A percentile compares a stretch with the other conserved stretches of the same genome.
phyloP scores from a whole-genome alignment of 1,139 yeast species.

The Protomyces inundatus region DNA sequence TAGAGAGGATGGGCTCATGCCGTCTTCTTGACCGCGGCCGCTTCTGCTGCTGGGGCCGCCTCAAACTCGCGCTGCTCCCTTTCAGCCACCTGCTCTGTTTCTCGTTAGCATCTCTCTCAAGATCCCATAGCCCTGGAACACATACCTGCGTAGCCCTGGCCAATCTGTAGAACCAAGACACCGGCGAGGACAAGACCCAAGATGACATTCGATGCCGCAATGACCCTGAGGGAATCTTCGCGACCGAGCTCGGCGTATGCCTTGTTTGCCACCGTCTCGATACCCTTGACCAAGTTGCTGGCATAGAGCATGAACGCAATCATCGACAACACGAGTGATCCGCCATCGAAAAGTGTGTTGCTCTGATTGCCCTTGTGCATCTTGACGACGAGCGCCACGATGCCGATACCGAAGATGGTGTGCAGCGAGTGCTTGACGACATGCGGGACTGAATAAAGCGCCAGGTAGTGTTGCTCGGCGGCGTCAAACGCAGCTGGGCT shows the following conservation, averaged over 20 bases:
- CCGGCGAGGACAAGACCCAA: slow-evolving; percentile 67
- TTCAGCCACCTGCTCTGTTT: not conserved
- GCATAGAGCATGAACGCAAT: slow-evolving; percentile 70
- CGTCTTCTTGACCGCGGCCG: no score
- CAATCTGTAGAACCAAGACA: slow-evolving; percentile 74
- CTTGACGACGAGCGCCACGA: slow-evolving; percentile 68
- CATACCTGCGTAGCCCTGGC: slow-evolving; percentile 72
- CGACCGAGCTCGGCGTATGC: slow-evolving; percentile 92
- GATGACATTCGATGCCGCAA: slow-evolving; percentile 84
- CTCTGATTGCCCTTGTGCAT: slow-evolving; percentile 55
- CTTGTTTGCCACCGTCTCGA: slow-evolving; percentile 61
- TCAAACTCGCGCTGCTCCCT: not conserved
- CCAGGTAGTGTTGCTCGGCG: slow-evolving; percentile 67
- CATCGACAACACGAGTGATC: slow-evolving; percentile 66
- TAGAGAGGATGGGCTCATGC: no score
- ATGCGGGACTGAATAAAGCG: slow-evolving; percentile 62
- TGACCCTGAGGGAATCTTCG: slow-evolving; percentile 79
- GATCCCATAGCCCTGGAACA: not conserved
- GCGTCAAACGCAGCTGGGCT: slow-evolving; percentile 51
- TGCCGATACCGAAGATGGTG: slow-evolving; percentile 54
- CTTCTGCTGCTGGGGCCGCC: not conserved
- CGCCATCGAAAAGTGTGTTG: slow-evolving; percentile 82
- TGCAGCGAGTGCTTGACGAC: slow-evolving; percentile 60
- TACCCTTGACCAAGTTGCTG: slow-evolving; percentile 80
- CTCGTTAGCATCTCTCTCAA: no score